These are phyloP conservation scores for Candida ponderosae DNA, from an alignment of 805 yeast species.

Conservation along the genomic window DNA sequence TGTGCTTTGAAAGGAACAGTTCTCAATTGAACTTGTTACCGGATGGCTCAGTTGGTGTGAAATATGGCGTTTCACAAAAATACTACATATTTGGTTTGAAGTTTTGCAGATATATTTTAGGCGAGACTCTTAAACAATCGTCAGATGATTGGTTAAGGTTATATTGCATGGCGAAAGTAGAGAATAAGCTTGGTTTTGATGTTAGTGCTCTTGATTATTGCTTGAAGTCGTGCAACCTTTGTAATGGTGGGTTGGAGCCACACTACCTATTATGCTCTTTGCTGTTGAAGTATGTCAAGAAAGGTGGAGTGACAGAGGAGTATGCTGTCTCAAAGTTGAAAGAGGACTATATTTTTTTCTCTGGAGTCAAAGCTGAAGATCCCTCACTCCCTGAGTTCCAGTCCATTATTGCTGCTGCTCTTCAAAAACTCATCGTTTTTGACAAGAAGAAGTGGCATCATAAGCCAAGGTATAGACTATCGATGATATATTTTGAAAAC, in stretches of 20 bases:
- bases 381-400: slow-evolving; percentile 10
- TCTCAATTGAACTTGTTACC: not conserved
- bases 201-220: slow-evolving; percentile 34
- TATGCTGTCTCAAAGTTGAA: slow-evolving; percentile 33
- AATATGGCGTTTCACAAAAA: not conserved
- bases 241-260: slow-evolving; percentile 55
- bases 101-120: slow-evolving; percentile 34
- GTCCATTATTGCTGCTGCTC: slow-evolving; percentile 36
- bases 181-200: slow-evolving; percentile 36
- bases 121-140: slow-evolving; percentile 36
- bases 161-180: slow-evolving; percentile 51
- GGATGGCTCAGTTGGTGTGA: not conserved
- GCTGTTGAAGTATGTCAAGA: slow-evolving; percentile 46
- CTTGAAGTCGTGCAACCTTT: slow-evolving; percentile 33
- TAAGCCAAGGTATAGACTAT: slow-evolving; percentile 66
- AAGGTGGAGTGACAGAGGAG: slow-evolving; percentile 23
- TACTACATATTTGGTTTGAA: slow-evolving; percentile 17
- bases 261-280: slow-evolving; percentile 58
- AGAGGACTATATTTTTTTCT: slow-evolving; percentile 25
- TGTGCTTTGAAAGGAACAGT: slow-evolving; percentile 33
- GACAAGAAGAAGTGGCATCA: slow-evolving; percentile 94
- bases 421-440: slow-evolving; percentile 38
- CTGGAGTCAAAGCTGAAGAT: slow-evolving; percentile 12
- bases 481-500: slow-evolving; percentile 49
- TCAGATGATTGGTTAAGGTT: slow-evolving; percentile 53